Percentiles rank a stretch among this genome's conserved stretches.
phyloP scores from a whole-genome alignment of 2,329 filamentous ascomycete genomes.

The Escovopsis sp. region DNA sequence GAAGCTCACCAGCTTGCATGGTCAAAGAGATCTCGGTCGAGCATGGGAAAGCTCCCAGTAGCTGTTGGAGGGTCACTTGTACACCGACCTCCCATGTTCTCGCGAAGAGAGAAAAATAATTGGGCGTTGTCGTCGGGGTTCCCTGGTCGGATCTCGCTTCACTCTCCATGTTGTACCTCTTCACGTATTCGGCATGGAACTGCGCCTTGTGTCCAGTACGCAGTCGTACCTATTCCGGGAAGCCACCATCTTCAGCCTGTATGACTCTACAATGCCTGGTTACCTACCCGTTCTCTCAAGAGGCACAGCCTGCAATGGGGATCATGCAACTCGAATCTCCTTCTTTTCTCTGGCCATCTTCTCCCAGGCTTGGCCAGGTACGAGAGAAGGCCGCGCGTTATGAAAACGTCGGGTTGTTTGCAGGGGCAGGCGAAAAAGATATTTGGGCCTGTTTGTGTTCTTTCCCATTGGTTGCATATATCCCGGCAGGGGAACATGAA shows the following conservation, averaged over 20 bases:
- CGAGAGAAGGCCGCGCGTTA: no score
- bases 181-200: background rate
- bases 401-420: no score
- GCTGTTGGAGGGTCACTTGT: no score
- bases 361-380: no score
- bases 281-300: background rate
- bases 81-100: background rate
- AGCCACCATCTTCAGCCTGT: background rate
- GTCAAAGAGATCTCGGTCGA: no score
- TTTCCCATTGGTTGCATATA: background rate
- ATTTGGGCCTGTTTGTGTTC: background rate
- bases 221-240: background rate
- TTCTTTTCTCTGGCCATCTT: no score
- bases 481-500: background rate
- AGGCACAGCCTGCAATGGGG: background rate
- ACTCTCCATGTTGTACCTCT: background rate
- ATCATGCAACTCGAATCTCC: background rate
- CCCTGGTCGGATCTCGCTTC: slow-evolving; percentile 12
- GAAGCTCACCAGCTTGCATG: no score
- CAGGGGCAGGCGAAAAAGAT: background rate
- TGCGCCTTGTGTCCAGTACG: background rate
- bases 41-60: no score
- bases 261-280: background rate
- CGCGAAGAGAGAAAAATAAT: slow-evolving; percentile 8
- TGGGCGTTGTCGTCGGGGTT: slow-evolving; percentile 9